A percentile compares a stretch with the other conserved stretches of the same genome.
Conservation (phyloP, 2,329 filamentous ascomycete genomes). For the Nemania diffusa region DNA sequence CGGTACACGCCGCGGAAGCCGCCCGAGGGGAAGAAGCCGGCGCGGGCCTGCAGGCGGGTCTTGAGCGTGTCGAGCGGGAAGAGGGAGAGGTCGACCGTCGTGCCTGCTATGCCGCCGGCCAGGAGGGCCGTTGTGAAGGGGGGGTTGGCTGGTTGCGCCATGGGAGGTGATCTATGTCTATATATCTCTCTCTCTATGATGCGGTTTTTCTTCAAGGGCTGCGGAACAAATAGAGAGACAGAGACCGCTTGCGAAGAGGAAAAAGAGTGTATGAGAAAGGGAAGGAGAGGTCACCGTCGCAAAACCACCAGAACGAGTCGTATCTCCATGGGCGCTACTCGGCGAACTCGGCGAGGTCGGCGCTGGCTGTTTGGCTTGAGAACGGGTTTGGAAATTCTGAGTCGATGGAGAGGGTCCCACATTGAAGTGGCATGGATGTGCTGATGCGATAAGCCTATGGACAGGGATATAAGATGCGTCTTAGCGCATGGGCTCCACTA, state of each 20-base stretch:
- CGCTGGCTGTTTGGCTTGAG: neutral
- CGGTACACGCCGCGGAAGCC: slow-evolving; percentile 94
- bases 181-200: too few species aligned
- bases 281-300: slow-evolving; percentile 21
- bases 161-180: neutral
- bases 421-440: neutral
- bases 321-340: slow-evolving; percentile 9
- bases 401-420: neutral
- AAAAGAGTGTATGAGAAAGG: neutral
- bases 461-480: too few species aligned
- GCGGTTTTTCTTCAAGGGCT: neutral
- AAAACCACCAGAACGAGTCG: slow-evolving; percentile 16
- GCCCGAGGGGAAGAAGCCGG: slow-evolving; percentile 82
- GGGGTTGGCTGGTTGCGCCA: slow-evolving; percentile 48
- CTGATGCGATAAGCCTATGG: slow-evolving; percentile 11
- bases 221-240: too few species aligned
- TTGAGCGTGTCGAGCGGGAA: slow-evolving; percentile 99
- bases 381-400: neutral
- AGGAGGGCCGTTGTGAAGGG: slow-evolving; percentile 71
- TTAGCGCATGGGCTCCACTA: neutral
- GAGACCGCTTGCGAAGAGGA: neutral
- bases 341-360: slow-evolving; percentile 15
- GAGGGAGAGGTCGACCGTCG: slow-evolving; percentile 95
- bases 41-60: slow-evolving; percentile 88
- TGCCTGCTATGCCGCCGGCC: slow-evolving; percentile 91